Conservation (phyloP, 768 basidiomycete species). For the Cytidiella melzeri region DNA sequence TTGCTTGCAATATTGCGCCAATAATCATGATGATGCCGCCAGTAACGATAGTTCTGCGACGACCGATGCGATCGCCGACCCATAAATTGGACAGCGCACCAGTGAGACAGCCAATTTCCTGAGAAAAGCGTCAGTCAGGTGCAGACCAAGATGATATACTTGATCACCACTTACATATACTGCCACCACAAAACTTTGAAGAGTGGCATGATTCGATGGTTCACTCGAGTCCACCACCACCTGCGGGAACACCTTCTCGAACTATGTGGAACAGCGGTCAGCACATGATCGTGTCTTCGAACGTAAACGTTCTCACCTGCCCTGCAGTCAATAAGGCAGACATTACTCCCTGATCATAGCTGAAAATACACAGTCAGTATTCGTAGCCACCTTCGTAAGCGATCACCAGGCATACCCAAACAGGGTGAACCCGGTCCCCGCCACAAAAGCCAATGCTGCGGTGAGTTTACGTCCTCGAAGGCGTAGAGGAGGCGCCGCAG, state of each 20-base stretch:
- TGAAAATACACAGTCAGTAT: conserved; percentile 15
- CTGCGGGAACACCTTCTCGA: conserved; percentile 53
- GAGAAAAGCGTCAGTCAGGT: not conserved
- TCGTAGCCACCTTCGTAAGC: not conserved
- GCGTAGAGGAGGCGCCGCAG: conserved; percentile 29
- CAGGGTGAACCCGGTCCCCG: conserved; percentile 55
- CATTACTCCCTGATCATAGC: conserved; percentile 71
- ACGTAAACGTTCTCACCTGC: conserved; percentile 28
- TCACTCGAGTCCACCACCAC: conserved; percentile 36
- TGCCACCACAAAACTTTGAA: conserved; percentile 56
- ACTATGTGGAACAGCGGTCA: conserved; percentile 26
- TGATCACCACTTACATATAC: conserved; percentile 39
- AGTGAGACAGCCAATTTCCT: conserved; percentile 61
- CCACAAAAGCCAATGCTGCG: conserved; percentile 46
- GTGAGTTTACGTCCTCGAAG: conserved; percentile 35
- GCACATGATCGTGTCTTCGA: not conserved
- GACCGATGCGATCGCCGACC: conserved; percentile 54
- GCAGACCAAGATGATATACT: not conserved
- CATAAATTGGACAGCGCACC: conserved; percentile 60
- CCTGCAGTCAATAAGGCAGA: conserved; percentile 54
- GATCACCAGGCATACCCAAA: conserved; percentile 39
- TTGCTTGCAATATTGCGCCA: conserved; percentile 54
- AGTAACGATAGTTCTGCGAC: conserved; percentile 49
- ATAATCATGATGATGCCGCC: conserved; percentile 57
- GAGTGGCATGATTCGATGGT: conserved; percentile 41